Percentiles rank a stretch among this genome's conserved stretches.
These are phyloP conservation scores for Mixia osmundae DNA, from an alignment of 1,284 basidiomycete species.

Conservation along the genomic window DNA sequence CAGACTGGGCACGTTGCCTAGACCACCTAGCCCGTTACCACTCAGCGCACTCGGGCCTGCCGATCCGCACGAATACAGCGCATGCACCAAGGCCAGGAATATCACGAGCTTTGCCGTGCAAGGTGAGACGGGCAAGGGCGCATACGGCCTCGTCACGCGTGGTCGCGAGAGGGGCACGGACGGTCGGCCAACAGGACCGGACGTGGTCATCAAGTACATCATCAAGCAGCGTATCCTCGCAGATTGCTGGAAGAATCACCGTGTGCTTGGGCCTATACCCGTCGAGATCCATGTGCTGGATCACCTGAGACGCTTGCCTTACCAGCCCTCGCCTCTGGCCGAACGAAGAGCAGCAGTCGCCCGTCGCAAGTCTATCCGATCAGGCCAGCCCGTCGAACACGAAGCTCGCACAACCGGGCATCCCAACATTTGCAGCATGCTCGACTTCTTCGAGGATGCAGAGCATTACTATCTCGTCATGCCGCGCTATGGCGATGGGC, in stretches of 20 bases:
- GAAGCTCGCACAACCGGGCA: constrained; percentile 33
- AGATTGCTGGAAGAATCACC: constrained; percentile 97
- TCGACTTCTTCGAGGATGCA: constrained; percentile 93
- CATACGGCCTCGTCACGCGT: constrained; percentile 85
- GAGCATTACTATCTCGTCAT: constrained; percentile 78
- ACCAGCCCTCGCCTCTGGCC: constrained; percentile 29
- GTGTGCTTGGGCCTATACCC: constrained; percentile 80
- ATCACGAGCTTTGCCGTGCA: constrained; percentile 61
- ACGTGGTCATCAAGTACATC: constrained; percentile 84
- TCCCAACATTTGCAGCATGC: constrained; percentile 73
- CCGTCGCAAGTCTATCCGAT: background rate
- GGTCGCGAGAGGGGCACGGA: constrained; percentile 52
- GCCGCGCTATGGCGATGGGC: constrained; percentile 29
- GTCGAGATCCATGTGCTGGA: constrained; percentile 97
- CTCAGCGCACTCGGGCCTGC: constrained; percentile 10
- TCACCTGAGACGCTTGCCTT: constrained; percentile 47
- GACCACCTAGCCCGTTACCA: constrained; percentile 5
- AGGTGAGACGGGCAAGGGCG: constrained; percentile 76
- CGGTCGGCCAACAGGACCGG: constrained; percentile 40
- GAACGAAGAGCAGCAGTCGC: constrained; percentile 58
- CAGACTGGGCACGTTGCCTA: background rate
- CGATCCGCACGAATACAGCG: constrained; percentile 15
- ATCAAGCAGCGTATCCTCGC: constrained; percentile 95
- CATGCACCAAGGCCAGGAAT: constrained; percentile 23
- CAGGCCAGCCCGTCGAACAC: constrained; percentile 5